phyloP scores from a whole-genome alignment of 192 early-diverging fungal species.

The Funneliformis mosseae region DNA sequence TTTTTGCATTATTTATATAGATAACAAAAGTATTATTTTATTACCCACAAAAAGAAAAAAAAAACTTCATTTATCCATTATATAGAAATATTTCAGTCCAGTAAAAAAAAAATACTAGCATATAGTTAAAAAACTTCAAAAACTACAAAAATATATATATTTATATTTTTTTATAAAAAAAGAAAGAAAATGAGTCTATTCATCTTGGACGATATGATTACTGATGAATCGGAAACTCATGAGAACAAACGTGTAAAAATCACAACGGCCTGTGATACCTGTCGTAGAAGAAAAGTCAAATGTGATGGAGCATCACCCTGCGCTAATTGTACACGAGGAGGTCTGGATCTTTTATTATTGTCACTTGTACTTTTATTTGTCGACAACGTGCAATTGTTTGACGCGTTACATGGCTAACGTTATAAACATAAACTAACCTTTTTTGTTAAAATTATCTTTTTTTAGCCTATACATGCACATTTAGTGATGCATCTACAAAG shows the following conservation, averaged over 20 bases:
- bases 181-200: neutral
- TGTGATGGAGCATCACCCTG: conserved; percentile 49
- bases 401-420: neutral
- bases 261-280: conserved; percentile 47
- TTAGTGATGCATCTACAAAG: conserved; percentile 27
- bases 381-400: neutral
- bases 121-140: too few species aligned
- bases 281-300: conserved; percentile 49
- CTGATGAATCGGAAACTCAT: conserved; percentile 26
- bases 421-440: neutral
- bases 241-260: conserved; percentile 49
- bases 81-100: neutral
- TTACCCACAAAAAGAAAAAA: neutral
- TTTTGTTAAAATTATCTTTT: neutral
- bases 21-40: neutral
- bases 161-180: neutral
- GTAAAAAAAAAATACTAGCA: neutral
- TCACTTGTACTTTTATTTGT: neutral
- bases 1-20: neutral
- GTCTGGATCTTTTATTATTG: conserved; percentile 2
- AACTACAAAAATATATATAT: too few species aligned
- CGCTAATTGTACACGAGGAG: conserved; percentile 37
- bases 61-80: neutral
- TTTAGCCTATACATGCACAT: conserved; percentile 31
- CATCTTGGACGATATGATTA: conserved; percentile 33